These are phyloP conservation scores for Penicillium paxilli DNA, from an alignment of 495 filamentous ascomycete species.

Conservation along the genomic window DNA sequence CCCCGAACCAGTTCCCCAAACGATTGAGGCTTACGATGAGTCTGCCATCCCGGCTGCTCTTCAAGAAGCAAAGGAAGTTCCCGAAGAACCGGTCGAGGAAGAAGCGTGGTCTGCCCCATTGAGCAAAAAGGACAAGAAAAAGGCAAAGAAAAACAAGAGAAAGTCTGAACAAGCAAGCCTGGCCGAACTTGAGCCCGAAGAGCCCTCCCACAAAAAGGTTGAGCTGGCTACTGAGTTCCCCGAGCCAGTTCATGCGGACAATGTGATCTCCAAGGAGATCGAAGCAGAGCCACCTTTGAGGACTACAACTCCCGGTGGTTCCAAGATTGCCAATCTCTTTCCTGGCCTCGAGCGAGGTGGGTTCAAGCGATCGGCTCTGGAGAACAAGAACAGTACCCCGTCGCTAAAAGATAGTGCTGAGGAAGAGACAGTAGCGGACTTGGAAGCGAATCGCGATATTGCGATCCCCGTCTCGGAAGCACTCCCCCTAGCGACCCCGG, in stretches of 20 bases:
- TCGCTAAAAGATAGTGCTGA: conserved; percentile 48
- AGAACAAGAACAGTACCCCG: conserved; percentile 16
- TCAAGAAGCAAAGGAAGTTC: conserved; percentile 6
- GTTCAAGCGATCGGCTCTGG: conserved; percentile 30
- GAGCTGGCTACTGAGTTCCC: conserved; percentile 13
- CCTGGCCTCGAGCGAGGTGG: conserved; percentile 37
- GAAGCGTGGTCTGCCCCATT: conserved; percentile 11
- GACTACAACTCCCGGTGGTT: conserved; percentile 25
- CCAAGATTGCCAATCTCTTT: conserved; percentile 40
- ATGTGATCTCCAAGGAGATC: conserved; percentile 11
- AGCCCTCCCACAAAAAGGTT: conserved; percentile 8
- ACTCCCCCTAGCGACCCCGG: conserved; percentile 31
- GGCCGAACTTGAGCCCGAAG: conserved; percentile 2
- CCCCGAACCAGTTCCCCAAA: conserved; percentile 27
- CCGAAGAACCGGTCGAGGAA: conserved; percentile 11
- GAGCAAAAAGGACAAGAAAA: conserved; percentile 33
- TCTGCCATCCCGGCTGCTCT: conserved; percentile 31
- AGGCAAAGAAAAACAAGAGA: conserved; percentile 32
- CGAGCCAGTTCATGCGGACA: conserved; percentile 7
- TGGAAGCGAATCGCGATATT: conserved; percentile 47
- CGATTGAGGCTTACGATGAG: conserved; percentile 37
- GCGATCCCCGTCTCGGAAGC: conserved; percentile 53
- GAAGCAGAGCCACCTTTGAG: conserved; percentile 19
- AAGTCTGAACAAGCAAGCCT: conserved; percentile 19
- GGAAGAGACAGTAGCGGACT: conserved; percentile 45